phyloP scores from a whole-genome alignment of 805 yeast genomes.

The Wickerhamiella musiphila region DNA sequence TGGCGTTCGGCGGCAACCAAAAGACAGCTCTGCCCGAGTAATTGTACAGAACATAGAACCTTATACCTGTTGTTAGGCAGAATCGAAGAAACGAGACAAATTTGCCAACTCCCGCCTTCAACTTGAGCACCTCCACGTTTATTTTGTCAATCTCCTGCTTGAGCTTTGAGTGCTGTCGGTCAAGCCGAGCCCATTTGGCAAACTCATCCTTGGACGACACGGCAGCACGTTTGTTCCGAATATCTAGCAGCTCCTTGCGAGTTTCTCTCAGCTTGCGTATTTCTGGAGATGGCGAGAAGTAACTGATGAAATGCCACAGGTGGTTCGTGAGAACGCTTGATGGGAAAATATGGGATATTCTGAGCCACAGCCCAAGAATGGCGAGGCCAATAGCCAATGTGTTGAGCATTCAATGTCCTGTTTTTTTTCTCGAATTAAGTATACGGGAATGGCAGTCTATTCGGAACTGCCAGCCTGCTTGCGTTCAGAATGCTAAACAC shows the following conservation, averaged over 20 bases:
- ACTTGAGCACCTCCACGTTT: slow-evolving; percentile 23
- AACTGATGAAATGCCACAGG: no score
- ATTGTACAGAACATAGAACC: slow-evolving; percentile 31
- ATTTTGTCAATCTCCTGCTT: slow-evolving; percentile 31
- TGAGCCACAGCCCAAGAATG: no score
- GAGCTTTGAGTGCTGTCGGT: slow-evolving; percentile 47
- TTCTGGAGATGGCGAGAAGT: no score
- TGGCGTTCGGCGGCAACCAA: slow-evolving; percentile 37
- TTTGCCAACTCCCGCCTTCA: no score
- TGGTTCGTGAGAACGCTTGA: no score
- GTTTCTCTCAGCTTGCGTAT: slow-evolving; percentile 20
- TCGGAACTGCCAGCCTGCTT: neutral
- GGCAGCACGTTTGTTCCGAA: slow-evolving; percentile 35
- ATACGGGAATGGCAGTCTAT: no score
- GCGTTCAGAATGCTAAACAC: neutral
- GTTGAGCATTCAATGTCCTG: no score
- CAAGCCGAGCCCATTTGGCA: slow-evolving; percentile 89
- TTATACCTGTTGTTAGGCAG: slow-evolving; percentile 25
- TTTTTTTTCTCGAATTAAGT: no score
- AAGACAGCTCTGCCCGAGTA: slow-evolving; percentile 39
- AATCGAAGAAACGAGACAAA: slow-evolving; percentile 23
- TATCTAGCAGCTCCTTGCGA: slow-evolving; percentile 29
- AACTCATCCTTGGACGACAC: slow-evolving; percentile 85
- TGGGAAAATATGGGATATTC: no score
- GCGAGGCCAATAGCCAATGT: no score